Evolutionary conservation across 208 protist species (phyloP).

Genomic region (Trypanosoma caninum): DNA sequence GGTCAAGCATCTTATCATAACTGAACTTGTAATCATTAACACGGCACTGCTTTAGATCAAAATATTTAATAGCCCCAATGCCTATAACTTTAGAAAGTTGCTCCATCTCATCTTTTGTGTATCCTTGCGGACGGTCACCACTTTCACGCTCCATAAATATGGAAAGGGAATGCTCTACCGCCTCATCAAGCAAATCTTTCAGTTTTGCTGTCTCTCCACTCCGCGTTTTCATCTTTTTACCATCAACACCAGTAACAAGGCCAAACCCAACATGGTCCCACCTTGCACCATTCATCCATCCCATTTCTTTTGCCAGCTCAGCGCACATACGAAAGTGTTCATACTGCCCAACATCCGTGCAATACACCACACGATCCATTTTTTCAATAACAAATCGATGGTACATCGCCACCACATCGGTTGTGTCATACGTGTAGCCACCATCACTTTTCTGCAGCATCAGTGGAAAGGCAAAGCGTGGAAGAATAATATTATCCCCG

Average conservation of each 20-base stretch:
- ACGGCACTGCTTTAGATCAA: constrained; percentile 94
- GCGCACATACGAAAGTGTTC: constrained; percentile 93
- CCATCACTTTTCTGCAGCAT: constrained; percentile 96
- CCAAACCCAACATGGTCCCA: constrained; percentile 94
- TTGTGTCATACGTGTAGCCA: constrained; percentile 95
- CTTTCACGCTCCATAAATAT: constrained; percentile 85
- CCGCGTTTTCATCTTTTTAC: constrained; percentile 97
- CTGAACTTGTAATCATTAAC: constrained; percentile 95
- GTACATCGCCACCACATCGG: constrained; percentile 89
- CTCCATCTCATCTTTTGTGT: constrained; percentile 80
- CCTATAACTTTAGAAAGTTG: constrained; percentile 90
- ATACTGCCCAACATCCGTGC: constrained; percentile 95
- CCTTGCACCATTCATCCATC: constrained; percentile 79
- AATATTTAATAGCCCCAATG: constrained; percentile 97
- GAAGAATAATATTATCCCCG: constrained; percentile 72
- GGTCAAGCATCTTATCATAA: constrained; percentile 95
- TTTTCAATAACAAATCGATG: constrained; percentile 89
- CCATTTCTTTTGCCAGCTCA: constrained; percentile 84
- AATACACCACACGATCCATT: constrained; percentile 92
- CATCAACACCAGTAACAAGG: constrained; percentile 88
- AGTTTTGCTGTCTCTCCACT: constrained; percentile 94
- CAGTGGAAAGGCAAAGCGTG: constrained; percentile 90
- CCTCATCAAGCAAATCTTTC: constrained; percentile 95
- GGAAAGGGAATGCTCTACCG: constrained; percentile 71
- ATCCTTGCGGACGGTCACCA: constrained; percentile 70